A percentile compares a stretch with the other conserved stretches of the same genome.
These are phyloP conservation scores for Capsicum baccatum DNA, from an alignment of 257 asterid species.

Conservation along the genomic window DNA sequence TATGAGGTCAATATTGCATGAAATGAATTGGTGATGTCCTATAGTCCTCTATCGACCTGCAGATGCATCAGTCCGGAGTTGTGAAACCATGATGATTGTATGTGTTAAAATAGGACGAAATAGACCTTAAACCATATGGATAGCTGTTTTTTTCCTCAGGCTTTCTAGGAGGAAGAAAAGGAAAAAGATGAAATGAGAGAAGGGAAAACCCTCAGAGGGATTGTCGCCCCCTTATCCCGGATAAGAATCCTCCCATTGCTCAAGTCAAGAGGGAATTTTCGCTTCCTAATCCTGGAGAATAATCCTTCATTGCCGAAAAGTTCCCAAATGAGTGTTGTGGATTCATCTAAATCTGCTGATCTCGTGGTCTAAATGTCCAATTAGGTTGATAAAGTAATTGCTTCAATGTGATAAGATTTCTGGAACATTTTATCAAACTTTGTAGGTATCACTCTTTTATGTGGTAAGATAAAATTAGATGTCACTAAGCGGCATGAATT, in stretches of 20 bases:
- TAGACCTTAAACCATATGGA: neutral
- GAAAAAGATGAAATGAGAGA: neutral
- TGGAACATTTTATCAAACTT: neutral
- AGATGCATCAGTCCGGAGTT: neutral
- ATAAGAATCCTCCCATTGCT: neutral
- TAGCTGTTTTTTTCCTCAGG: neutral
- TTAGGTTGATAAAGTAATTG: conserved; percentile 15
- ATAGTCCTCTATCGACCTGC: neutral
- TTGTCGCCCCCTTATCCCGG: neutral
- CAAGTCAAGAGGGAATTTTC: neutral
- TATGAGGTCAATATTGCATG: too few relatives aligned
- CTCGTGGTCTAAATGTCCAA: neutral
- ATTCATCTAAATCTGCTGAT: neutral
- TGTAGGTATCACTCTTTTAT: neutral
- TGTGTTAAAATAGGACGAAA: neutral
- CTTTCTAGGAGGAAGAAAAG: neutral
- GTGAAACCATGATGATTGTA: neutral
- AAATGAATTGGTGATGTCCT: neutral
- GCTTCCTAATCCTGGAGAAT: neutral
- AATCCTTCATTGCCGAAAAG: neutral
- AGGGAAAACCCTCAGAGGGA: neutral
- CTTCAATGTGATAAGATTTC: neutral
- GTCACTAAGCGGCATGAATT: neutral
- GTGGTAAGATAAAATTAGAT: neutral
- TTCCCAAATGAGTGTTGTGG: neutral